Percentiles rank a stretch among this genome's conserved stretches.
Conservation (phyloP, 2,329 filamentous ascomycete genomes). For the Phaeosphaeriaceae sp. region DNA sequence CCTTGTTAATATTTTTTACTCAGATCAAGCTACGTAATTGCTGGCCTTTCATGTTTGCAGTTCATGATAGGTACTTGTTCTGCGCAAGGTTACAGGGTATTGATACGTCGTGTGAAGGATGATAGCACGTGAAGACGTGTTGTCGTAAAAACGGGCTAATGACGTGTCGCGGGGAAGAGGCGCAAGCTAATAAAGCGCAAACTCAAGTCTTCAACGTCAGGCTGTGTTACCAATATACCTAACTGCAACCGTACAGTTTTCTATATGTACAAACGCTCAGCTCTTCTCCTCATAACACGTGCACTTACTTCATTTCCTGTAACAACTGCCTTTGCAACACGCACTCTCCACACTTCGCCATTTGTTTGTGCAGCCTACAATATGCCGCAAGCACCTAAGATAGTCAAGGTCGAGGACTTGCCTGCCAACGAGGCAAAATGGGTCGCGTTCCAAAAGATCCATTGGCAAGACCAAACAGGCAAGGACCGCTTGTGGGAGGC, state of each 20-base stretch:
- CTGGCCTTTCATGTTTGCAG: no score
- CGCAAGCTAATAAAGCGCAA: no score
- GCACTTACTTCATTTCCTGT: neutral
- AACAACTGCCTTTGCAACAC: neutral
- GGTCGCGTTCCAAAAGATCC: slow-evolving; percentile 63
- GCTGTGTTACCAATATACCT: neutral
- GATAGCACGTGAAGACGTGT: slow-evolving; percentile 12
- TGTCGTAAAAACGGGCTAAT: slow-evolving; percentile 7
- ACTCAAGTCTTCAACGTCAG: slow-evolving; percentile 17
- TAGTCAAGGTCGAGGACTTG: slow-evolving; percentile 54
- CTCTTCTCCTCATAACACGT: neutral
- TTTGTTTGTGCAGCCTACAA: slow-evolving; percentile 33
- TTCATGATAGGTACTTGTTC: no score
- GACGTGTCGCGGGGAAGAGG: slow-evolving; percentile 18
- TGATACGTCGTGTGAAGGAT: neutral
- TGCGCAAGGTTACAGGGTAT: no score
- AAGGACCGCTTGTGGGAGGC: slow-evolving; percentile 58
- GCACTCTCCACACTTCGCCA: slow-evolving; percentile 20
- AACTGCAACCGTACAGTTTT: neutral
- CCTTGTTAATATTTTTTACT: no score
- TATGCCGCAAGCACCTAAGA: slow-evolving; percentile 40
- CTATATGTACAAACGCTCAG: slow-evolving; percentile 11
- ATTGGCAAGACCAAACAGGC: slow-evolving; percentile 56
- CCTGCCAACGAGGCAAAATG: slow-evolving; percentile 61
- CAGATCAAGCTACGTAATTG: no score